phyloP scores from a whole-genome alignment of 208 protist genomes.

The Wallacemonas sp. region DNA sequence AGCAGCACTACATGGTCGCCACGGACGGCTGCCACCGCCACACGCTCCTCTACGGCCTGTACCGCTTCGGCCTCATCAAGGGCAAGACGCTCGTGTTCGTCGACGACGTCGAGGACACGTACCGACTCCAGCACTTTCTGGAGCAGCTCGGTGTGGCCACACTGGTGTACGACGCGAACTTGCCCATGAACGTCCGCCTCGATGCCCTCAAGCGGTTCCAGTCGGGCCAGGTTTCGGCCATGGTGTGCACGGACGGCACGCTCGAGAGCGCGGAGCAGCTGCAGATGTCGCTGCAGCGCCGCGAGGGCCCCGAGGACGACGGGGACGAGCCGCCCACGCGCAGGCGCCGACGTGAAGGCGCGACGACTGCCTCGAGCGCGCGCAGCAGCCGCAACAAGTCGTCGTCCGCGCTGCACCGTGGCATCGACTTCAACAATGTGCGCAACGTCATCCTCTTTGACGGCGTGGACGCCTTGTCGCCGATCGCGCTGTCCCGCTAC shows the following conservation, averaged over 20 bases:
- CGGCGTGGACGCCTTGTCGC: slow-evolving; percentile 87
- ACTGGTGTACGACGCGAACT: slow-evolving; percentile 94
- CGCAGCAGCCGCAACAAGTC: slow-evolving; percentile 19
- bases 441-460: slow-evolving; percentile 97
- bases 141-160: slow-evolving; percentile 93
- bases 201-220: slow-evolving; percentile 96
- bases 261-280: slow-evolving; percentile 78
- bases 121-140: slow-evolving; percentile 96
- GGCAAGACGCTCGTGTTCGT: slow-evolving; percentile 98
- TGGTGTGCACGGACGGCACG: slow-evolving; percentile 96
- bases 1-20: slow-evolving; percentile 89
- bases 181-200: slow-evolving; percentile 95
- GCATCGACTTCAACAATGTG: slow-evolving; percentile 97
- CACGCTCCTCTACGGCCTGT: slow-evolving; percentile 94
- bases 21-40: slow-evolving; percentile 92
- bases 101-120: slow-evolving; percentile 93
- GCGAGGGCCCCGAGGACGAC: slow-evolving; percentile 10
- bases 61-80: slow-evolving; percentile 91
- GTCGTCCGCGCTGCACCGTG: slow-evolving; percentile 87
- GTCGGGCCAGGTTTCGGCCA: slow-evolving; percentile 91
- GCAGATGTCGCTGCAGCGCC: slow-evolving; percentile 41
- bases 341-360: slow-evolving; percentile 21
- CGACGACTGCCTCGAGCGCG: background rate
- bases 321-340: slow-evolving; percentile 9
- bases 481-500: slow-evolving; percentile 89